A percentile compares a stretch with the other conserved stretches of the same genome.
phyloP scores from a whole-genome alignment of 345 rosid genomes.

The Euphorbia peplus region DNA sequence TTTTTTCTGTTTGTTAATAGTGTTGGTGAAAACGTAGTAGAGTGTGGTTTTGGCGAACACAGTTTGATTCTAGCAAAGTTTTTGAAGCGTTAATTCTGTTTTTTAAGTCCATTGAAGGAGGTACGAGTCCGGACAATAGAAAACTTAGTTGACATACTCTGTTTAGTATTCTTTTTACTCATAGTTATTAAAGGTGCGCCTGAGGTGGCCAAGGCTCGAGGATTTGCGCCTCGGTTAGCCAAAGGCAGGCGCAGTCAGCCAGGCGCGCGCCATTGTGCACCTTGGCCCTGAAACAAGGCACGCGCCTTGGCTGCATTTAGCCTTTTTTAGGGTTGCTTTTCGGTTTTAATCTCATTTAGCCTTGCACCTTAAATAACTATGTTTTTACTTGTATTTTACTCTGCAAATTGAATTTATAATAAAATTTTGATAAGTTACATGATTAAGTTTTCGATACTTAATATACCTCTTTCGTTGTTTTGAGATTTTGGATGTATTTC shows the following conservation, averaged over 20 bases:
- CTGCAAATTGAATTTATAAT: neutral
- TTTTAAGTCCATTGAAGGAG: neutral
- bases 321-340: no score
- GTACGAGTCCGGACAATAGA: neutral
- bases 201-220: no score
- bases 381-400: neutral
- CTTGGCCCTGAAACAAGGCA: no score
- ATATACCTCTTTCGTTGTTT: neutral
- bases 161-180: neutral
- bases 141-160: neutral
- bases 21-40: neutral
- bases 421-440: neutral
- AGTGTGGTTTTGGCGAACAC: neutral
- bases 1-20: neutral
- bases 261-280: no score
- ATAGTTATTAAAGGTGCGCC: no score
- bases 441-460: no score
- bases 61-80: neutral
- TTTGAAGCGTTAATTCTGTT: neutral
- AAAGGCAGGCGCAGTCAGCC: no score
- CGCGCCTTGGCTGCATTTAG: no score
- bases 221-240: no score
- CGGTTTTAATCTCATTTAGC: no score
- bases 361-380: no score
- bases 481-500: neutral